Conservation (phyloP, 2,329 filamentous ascomycete genomes). For the Trichoderma guizhouense region DNA sequence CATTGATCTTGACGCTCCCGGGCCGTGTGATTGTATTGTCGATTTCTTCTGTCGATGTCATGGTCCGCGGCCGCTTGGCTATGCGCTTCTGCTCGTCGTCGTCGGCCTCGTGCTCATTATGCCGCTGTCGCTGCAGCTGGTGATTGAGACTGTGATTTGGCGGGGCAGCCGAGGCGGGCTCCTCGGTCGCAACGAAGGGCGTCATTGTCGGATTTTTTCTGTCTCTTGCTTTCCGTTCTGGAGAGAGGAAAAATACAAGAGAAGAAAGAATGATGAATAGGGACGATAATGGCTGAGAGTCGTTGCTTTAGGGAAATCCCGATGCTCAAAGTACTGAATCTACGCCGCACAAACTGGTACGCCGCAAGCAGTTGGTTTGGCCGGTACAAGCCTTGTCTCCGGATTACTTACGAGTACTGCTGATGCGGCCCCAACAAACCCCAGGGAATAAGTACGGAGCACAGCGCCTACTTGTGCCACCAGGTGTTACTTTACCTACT, state of each 20-base stretch:
- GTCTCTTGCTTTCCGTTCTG: background rate
- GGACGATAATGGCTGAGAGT: background rate
- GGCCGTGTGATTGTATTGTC: constrained; percentile 60
- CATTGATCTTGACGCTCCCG: constrained; percentile 86
- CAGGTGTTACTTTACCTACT: background rate
- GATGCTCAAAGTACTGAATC: constrained; percentile 18
- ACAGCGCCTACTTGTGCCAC: background rate
- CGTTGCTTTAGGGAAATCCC: background rate
- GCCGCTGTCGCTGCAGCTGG: background rate
- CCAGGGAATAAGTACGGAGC: background rate
- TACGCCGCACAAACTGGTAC: constrained; percentile 21
- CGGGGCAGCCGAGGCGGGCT: constrained; percentile 14
- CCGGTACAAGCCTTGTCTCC: background rate
- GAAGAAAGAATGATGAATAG: background rate
- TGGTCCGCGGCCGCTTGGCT: constrained; percentile 28
- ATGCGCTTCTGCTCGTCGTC: constrained; percentile 1
- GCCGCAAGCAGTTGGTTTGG: constrained; percentile 8
- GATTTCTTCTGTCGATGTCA: constrained; percentile 55
- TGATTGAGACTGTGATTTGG: constrained; percentile 9
- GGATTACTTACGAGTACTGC: background rate
- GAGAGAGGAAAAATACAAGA: background rate
- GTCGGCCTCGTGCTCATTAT: constrained; percentile 2
- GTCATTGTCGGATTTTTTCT: constrained; percentile 2
- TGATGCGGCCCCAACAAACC: background rate
- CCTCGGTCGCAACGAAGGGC: constrained; percentile 12